Evolutionary conservation across 345 rosid genomes (phyloP).

Genomic region (Excoecaria cochinchinensis): DNA sequence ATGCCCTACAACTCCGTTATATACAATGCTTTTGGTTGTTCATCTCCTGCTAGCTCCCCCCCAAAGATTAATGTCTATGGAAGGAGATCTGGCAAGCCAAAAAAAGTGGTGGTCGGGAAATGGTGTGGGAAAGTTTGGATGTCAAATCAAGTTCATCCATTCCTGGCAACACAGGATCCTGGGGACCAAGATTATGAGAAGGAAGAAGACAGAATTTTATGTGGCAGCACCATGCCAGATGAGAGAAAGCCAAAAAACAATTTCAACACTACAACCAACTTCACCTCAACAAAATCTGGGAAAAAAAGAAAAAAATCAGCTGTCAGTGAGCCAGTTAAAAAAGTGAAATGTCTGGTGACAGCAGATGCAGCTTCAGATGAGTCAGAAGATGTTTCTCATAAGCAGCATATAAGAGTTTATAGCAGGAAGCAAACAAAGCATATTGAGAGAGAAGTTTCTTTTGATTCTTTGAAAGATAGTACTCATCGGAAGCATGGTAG

Average conservation of each 20-base stretch:
- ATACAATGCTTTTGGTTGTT: conserved; percentile 79
- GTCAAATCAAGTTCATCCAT: conserved; percentile 94
- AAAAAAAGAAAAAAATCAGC: conserved; percentile 64
- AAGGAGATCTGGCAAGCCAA: conserved; percentile 57
- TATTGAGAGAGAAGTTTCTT: conserved; percentile 37
- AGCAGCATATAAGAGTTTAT: conserved; percentile 38
- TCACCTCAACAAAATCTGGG: conserved; percentile 45
- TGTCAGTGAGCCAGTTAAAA: conserved; percentile 44
- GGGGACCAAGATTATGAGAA: conserved; percentile 51
- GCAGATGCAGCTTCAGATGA: conserved; percentile 59
- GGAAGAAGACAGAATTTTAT: conserved; percentile 40
- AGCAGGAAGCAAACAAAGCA: conserved; percentile 41
- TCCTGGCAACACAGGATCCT: conserved; percentile 50
- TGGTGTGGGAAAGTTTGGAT: conserved; percentile 99
- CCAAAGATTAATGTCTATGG: conserved; percentile 39
- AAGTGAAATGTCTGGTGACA: conserved; percentile 36
- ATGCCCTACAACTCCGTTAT: conserved; percentile 91
- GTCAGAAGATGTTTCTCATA: conserved; percentile 42
- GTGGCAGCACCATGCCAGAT: conserved; percentile 34
- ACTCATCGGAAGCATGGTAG: conserved; percentile 32
- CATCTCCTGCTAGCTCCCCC: conserved; percentile 55
- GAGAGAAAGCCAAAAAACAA: conserved; percentile 40
- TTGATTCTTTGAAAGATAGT: conserved; percentile 45
- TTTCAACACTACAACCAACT: conserved; percentile 33
- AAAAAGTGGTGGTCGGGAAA: conserved; percentile 82